phyloP scores from a whole-genome alignment of 768 basidiomycete genomes.

The Boletus barrowsii region DNA sequence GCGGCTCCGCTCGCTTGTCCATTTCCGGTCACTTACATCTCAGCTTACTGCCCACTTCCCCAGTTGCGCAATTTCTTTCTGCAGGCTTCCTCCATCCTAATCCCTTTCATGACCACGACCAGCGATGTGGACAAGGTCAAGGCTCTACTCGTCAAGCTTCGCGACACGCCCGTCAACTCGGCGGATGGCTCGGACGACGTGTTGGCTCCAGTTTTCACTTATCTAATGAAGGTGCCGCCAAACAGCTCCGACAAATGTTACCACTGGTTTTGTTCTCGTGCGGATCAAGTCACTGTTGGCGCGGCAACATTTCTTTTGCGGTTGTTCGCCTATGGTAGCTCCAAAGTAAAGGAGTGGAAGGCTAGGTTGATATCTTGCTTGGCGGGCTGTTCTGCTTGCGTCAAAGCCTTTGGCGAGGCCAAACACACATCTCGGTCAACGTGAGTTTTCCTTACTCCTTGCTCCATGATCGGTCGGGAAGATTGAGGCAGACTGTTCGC shows the following conservation, averaged over 20 bases:
- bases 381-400: constrained; percentile 65
- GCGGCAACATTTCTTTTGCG: constrained; percentile 81
- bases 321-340: constrained; percentile 71
- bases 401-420: constrained; percentile 58
- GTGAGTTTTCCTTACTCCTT: constrained; percentile 47
- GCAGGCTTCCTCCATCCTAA: neutral
- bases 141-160: constrained; percentile 51
- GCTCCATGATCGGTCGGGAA: neutral
- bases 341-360: constrained; percentile 63
- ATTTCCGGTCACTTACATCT: constrained; percentile 11
- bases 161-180: constrained; percentile 56
- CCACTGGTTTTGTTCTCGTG: constrained; percentile 83
- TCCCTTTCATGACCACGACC: constrained; percentile 24
- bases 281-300: constrained; percentile 51
- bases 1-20: constrained; percentile 1
- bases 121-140: constrained; percentile 39
- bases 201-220: constrained; percentile 48
- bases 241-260: constrained; percentile 35
- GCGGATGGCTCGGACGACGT: constrained; percentile 45
- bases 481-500: constrained; percentile 5
- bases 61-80: neutral
- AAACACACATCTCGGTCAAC: constrained; percentile 64
- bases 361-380: constrained; percentile 53
- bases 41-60: neutral
- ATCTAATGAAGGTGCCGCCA: constrained; percentile 48